These are phyloP conservation scores for Conoideocrella luteorostrata DNA, from an alignment of 2,329 filamentous ascomycete species.

Conservation along the genomic window DNA sequence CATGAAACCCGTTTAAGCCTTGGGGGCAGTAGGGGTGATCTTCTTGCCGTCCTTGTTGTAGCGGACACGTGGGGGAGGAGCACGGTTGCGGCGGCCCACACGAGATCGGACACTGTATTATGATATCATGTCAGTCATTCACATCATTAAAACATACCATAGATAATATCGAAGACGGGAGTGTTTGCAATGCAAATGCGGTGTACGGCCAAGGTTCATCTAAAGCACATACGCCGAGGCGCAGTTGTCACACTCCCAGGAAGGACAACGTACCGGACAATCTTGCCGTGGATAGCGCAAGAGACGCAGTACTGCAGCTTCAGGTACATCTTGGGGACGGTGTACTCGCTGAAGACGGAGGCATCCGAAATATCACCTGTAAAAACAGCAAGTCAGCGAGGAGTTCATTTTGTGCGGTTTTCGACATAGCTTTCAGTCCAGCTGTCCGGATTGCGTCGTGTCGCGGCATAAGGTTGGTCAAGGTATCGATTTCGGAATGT, in stretches of 20 bases:
- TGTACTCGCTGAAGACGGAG: slow-evolving; percentile 98
- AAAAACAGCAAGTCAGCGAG: slow-evolving; percentile 9
- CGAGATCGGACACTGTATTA: slow-evolving; percentile 83
- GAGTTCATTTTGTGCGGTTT: too few species aligned
- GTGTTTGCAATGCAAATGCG: slow-evolving; percentile 26
- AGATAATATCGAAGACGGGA: slow-evolving; percentile 13
- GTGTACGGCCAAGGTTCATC: slow-evolving; percentile 55
- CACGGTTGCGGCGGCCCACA: slow-evolving; percentile 96
- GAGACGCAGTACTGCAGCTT: slow-evolving; percentile 99
- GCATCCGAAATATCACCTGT: slow-evolving; percentile 99
- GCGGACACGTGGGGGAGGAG: slow-evolving; percentile 90
- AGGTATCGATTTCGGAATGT: background rate
- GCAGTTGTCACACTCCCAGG: slow-evolving; percentile 54
- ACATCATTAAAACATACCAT: slow-evolving; percentile 22
- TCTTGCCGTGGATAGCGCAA: slow-evolving; percentile 99
- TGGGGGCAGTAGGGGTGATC: slow-evolving; percentile 68
- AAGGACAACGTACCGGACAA: slow-evolving; percentile 87
- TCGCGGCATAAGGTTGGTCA: background rate
- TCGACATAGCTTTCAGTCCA: slow-evolving; percentile 7
- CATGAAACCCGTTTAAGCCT: slow-evolving; percentile 29
- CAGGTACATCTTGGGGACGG: slow-evolving; percentile 99
- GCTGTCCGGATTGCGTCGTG: background rate
- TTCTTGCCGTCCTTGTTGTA: slow-evolving; percentile 99
- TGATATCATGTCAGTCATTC: slow-evolving; percentile 13
- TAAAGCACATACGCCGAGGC: slow-evolving; percentile 43